These are phyloP conservation scores for Strobilomyces echinocephalus DNA, from an alignment of 768 basidiomycete genomes.

Conservation along the genomic window DNA sequence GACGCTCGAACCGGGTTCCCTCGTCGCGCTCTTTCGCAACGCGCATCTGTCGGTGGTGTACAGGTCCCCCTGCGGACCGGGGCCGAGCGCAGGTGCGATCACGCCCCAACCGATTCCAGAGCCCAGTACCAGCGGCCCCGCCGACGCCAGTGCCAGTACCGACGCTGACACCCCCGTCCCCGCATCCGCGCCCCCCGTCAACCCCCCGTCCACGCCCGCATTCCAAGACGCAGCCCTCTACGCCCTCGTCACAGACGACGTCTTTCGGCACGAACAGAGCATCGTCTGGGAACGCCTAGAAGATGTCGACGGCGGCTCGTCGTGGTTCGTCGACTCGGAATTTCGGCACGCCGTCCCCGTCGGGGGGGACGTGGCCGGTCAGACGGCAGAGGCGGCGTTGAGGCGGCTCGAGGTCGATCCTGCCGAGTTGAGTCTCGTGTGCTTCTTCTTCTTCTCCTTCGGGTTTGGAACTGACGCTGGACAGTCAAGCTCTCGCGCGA, in stretches of 20 bases:
- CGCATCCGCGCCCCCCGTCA: too few relatives aligned
- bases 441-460: not conserved
- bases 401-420: slow-evolving; percentile 49
- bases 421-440: slow-evolving; percentile 52
- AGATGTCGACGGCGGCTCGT: slow-evolving; percentile 77
- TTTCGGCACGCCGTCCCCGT: slow-evolving; percentile 61
- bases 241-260: slow-evolving; percentile 80
- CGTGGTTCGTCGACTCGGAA: slow-evolving; percentile 72
- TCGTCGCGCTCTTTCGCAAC: slow-evolving; percentile 88
- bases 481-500: slow-evolving; percentile 53
- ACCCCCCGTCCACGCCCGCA: not conserved
- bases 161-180: not conserved
- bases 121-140: not conserved
- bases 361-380: slow-evolving; percentile 78
- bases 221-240: slow-evolving; percentile 52
- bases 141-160: not conserved
- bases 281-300: slow-evolving; percentile 91
- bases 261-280: slow-evolving; percentile 69
- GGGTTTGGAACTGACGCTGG: not conserved
- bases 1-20: slow-evolving; percentile 41
- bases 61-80: slow-evolving; percentile 36
- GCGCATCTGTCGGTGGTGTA: slow-evolving; percentile 88
- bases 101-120: not conserved
- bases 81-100: not conserved
- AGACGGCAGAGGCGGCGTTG: slow-evolving; percentile 59